Base-by-base conservation (phyloP, 257 asterid species). In the Ehretia macrophylla region DNA sequence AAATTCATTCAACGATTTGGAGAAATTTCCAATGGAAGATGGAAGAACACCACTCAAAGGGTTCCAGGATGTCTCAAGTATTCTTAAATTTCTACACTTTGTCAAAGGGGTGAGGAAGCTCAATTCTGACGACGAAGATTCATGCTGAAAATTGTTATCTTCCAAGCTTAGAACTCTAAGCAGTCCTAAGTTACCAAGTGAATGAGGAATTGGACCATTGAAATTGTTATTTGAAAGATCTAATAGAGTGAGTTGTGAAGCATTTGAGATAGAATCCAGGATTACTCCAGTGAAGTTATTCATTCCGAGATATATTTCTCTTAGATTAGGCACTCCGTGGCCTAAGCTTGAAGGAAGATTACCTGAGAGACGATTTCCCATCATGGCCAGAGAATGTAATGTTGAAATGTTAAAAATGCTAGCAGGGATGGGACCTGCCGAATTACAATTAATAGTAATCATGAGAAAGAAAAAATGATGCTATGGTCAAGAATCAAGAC, bases 341-440 rank as follows among this genome's bases (percentile, higher is more conserved):
- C 79, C 69, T 4, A 66, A 5, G 40, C 17, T 64, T 22, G 66
- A 12, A 3, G 83, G 71, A 11, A 78, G 73, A 16, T 32, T 69
- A 1, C 82, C 74, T 4, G 48, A 48, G 44, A 73, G 61, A 16
- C 45, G 53, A 46, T 72, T 67, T 73, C 14, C 1, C 14, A n/a
- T 9, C 35, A 48, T 39, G 68, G 64, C 5, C 10, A 17, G 76
- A 49, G 4, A 0, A 55, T 10, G 17, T n/a, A 75, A 51, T 18
- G 72, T 46, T 37, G 81, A 62, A 5, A 80, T 71, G 72, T 76
- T 76, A 59, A 76, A 76, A 32, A 73, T 51, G 17, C 60, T 40
- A 45, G 21, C 56, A 11, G 72, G 75, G 14, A 75, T 27, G 44
- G 68, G 37, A 20, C 78, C 52, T 48, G 35, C 35, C 35, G n/a